Evolutionary conservation across 2,329 filamentous ascomycete genomes (phyloP).

Genomic region (Pyricularia grisea): DNA sequence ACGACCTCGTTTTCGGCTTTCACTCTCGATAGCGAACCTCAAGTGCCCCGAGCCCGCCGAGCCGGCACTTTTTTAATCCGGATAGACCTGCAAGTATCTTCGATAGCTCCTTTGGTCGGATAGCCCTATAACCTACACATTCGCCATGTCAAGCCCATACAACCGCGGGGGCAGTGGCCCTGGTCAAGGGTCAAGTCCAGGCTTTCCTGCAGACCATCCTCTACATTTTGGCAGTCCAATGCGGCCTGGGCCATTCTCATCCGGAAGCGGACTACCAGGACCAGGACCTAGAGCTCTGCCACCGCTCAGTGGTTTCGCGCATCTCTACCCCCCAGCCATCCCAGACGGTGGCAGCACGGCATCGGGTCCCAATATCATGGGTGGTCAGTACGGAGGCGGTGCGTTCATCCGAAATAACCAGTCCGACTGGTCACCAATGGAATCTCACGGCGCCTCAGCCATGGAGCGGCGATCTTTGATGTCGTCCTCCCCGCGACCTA

Average conservation of each 20-base stretch:
- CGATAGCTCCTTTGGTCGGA: not conserved
- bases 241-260: slow-evolving; percentile 11
- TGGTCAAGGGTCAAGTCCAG: not conserved
- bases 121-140: not conserved
- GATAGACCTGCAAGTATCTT: not conserved
- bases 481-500: not conserved
- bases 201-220: slow-evolving; percentile 22
- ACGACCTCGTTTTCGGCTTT: not conserved
- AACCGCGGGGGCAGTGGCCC: slow-evolving; percentile 20
- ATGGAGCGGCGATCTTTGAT: not conserved
- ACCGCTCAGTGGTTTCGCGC: slow-evolving; percentile 36
- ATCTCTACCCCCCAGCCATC: slow-evolving; percentile 24
- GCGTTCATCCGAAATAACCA: not conserved
- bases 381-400: not conserved
- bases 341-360: slow-evolving; percentile 25
- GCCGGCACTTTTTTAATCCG: not conserved
- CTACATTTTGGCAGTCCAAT: slow-evolving; percentile 8
- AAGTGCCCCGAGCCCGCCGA: not conserved
- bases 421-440: not conserved
- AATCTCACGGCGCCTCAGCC: not conserved
- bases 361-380: not conserved
- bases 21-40: not conserved
- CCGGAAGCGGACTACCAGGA: slow-evolving; percentile 25
- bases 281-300: slow-evolving; percentile 25
- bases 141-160: slow-evolving; percentile 34